Evolutionary conservation across 768 basidiomycete genomes (phyloP), one percentile per base, ranked within the genome.

Genomic region (Holtermanniella nyarrowii): DNA sequence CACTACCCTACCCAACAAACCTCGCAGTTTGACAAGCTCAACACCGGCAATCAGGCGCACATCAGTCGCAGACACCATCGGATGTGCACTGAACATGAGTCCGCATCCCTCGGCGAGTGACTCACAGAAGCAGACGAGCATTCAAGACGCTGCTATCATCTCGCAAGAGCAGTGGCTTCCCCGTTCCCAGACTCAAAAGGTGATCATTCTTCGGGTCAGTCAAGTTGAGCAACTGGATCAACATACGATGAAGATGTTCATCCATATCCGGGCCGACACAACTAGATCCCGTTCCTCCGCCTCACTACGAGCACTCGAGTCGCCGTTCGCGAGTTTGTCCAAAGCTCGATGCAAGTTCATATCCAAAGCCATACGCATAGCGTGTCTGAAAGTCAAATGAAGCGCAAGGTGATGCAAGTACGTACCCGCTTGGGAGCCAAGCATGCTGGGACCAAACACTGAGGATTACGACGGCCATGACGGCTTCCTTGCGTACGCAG

Each of bases 361-460:
- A 67, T 95, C 90, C 48, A 93, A 75, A 20, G 88, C 89, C 88
- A 93, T 93, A 48, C 91, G 82, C 82, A 95, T 83, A 4, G 91
- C 91, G 65, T 96, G 91, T 2, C 63, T 64, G 25, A 16, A 1
- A 20, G 23, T 24, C 26, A 47, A 26, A 53, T 26, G 16, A 48
- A 14, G 25, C 37, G 44, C 16, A 4, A 13, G 24, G 44, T 21
- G 14, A 20, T 26, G 1, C 5, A 18, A 10, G 13, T 20, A 53
- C 62, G 53, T 43, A 64, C 62, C 91, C 91, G 61, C 86, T 85
- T 7, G 90, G 88, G 43, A 96, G 77, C 88, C 88, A 96, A 0
- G 88, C 89, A 56, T 89, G 88, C 31, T 88, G 87, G 64, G 84
- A 86, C 87, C 88, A 93, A 4, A 89, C 88, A 24, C 88, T 86